Percentiles rank a stretch among this genome's conserved stretches.
Conservation (phyloP, 2,329 filamentous ascomycete genomes). For the Talaromyces sp. region DNA sequence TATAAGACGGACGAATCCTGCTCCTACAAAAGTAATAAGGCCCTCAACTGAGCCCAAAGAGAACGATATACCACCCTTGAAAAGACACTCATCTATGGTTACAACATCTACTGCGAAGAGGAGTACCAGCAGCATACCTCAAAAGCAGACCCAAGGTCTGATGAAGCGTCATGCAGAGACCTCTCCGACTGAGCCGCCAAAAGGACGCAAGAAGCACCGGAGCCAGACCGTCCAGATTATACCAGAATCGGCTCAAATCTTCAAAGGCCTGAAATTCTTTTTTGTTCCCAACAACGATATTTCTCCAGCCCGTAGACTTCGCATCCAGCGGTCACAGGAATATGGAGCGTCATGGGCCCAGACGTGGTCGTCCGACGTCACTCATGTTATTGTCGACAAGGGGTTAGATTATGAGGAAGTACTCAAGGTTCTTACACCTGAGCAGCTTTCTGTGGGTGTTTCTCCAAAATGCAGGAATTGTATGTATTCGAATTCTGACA, state of each 20-base stretch:
- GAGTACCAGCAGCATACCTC: neutral
- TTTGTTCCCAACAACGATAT: conserved; percentile 81
- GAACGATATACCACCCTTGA: neutral
- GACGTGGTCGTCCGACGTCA: conserved; percentile 56
- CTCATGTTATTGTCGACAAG: conserved; percentile 77
- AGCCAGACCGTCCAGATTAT: conserved; percentile 43
- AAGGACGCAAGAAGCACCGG: conserved; percentile 23
- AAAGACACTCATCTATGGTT: neutral
- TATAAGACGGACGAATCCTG: neutral
- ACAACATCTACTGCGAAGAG: neutral
- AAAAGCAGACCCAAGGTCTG: neutral
- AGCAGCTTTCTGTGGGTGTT: conserved; percentile 47
- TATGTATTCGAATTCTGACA: conserved; percentile 13
- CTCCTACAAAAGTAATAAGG: neutral
- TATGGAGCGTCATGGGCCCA: conserved; percentile 71
- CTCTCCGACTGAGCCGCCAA: neutral
- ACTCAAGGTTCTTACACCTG: conserved; percentile 51
- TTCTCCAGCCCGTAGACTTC: conserved; percentile 61
- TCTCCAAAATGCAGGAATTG: neutral
- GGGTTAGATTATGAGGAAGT: conserved; percentile 63
- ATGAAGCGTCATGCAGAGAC: conserved; percentile 3
- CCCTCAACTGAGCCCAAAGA: neutral
- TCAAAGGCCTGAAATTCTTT: conserved; percentile 62
- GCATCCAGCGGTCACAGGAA: conserved; percentile 71
- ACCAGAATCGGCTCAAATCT: conserved; percentile 55